phyloP scores from a whole-genome alignment of 139 green algal genomes.

The Penium margaritaceum region DNA sequence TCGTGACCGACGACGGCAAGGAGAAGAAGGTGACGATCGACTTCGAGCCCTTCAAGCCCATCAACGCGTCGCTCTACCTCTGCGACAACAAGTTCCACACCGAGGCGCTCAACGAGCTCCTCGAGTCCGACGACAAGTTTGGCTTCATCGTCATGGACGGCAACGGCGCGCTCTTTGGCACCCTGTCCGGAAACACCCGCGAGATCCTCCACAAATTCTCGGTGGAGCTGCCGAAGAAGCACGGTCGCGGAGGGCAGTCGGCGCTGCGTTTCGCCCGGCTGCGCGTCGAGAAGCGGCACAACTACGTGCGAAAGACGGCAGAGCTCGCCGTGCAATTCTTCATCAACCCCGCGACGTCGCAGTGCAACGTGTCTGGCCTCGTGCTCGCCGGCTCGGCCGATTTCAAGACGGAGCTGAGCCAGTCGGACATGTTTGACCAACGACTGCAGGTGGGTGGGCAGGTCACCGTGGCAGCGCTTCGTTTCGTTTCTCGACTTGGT shows the following conservation, averaged over 20 bases:
- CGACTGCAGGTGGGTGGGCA: too few species aligned
- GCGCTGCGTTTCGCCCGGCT: conserved; percentile 95
- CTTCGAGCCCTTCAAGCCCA: conserved; percentile 99
- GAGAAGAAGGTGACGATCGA: conserved; percentile 98
- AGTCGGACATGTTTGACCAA: conserved; percentile 93
- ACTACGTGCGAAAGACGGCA: conserved; percentile 95
- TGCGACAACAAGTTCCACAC: conserved; percentile 99
- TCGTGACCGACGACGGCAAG: conserved; percentile 98
- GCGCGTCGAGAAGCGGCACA: conserved; percentile 96
- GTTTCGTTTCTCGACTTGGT: too few species aligned
- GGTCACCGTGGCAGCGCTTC: too few species aligned
- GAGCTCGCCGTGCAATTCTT: conserved; percentile 83
- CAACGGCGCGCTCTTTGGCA: conserved; percentile 92
- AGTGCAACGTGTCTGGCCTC: conserved; percentile 87
- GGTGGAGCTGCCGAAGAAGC: conserved; percentile 98
- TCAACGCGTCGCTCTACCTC: conserved; percentile 99
- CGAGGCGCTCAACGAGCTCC: conserved; percentile 86
- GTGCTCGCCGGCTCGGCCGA: conserved; percentile 89
- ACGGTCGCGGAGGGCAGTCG: conserved; percentile 86
- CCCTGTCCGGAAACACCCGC: conserved; percentile 87
- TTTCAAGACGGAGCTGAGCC: conserved; percentile 92
- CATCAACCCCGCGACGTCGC: conserved; percentile 58
- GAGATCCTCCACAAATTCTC: conserved; percentile 91
- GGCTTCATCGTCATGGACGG: conserved; percentile 99
- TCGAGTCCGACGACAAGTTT: conserved; percentile 83